phyloP scores from a whole-genome alignment of 192 early-diverging fungal species.

The Phycomyces blakesleeanus region DNA sequence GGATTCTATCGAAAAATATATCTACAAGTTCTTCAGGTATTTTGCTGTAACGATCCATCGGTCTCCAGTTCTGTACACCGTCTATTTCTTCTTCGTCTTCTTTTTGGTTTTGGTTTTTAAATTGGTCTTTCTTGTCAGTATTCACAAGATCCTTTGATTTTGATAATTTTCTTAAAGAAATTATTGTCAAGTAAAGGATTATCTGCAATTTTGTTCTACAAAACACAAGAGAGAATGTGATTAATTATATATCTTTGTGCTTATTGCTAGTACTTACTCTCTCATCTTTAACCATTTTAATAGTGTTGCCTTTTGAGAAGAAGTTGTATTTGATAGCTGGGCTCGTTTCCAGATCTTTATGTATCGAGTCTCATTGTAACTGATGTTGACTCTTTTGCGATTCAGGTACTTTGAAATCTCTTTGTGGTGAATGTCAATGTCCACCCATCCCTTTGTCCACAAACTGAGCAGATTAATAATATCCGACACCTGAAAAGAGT shows the following conservation, averaged over 20 bases:
- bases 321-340: neutral
- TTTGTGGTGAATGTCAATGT: neutral
- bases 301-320: too few relatives aligned
- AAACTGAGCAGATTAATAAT: neutral
- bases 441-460: neutral
- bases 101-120: neutral
- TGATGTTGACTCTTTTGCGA: neutral
- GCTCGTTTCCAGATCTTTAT: neutral
- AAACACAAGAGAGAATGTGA: too few relatives aligned
- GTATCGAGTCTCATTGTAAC: neutral
- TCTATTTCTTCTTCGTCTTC: neutral
- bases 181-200: too few relatives aligned
- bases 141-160: neutral
- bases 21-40: neutral
- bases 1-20: conserved; percentile 1
- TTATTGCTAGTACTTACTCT: too few relatives aligned
- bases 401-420: neutral
- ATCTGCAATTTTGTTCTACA: too few relatives aligned
- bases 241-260: too few relatives aligned
- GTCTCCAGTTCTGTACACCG: neutral
- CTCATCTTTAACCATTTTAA: too few relatives aligned
- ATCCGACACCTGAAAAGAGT: neutral
- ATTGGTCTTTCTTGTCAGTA: too few relatives aligned
- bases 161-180: neutral
- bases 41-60: neutral